Evolutionary conservation across 805 yeast species (phyloP), one percentile per base, ranked within the genome.

Genomic region (Wickerhamiella siamensis): DNA sequence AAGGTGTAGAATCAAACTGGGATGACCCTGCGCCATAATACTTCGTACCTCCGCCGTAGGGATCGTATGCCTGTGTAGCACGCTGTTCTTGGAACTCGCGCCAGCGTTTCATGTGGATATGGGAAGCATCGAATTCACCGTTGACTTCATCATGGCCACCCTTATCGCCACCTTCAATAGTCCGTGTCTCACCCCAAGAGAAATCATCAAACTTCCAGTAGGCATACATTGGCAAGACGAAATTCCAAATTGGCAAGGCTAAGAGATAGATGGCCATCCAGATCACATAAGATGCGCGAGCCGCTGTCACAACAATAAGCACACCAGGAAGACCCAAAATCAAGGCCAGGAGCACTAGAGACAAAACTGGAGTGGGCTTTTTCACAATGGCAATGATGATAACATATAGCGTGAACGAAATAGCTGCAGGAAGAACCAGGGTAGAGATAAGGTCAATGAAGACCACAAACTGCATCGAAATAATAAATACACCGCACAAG

Each of bases 141-240:
- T 73, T 81, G 18, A 51, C 69, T 19, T 69, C 81, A 36, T 75
- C 80, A 56, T 83, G 91, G 15, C 67, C 75, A 18, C 71, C 74
- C 52, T 77, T 74, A 51, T 69, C 76, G 33, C 73, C 83, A 16
- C 75, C 77, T n/a, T 71, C 72, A 39, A 84, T 75, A n/a, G 77
- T 71, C 66, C 95, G 71, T 2, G 95, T 87, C 45, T 83, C 94
- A 56, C 96, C 95, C 96, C 96, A 87, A 58, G 86, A 76, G 62
- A 87, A 87, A 58, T 87, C 95, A 61, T 87, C 96, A 62, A 86
- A 84, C 56, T 84, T 84, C 96, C 96, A 87, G 45, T 70, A 86
- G 0, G 95, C 80, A 60, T 87, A 84, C 10, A 76, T 56, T 2
- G 96, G 96, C 37, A 87, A 67, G 4, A 84, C 75, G 54, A 87